Evolutionary conservation across 2,329 filamentous ascomycete species (phyloP).

Genomic region (Pezizomycotina sp.): DNA sequence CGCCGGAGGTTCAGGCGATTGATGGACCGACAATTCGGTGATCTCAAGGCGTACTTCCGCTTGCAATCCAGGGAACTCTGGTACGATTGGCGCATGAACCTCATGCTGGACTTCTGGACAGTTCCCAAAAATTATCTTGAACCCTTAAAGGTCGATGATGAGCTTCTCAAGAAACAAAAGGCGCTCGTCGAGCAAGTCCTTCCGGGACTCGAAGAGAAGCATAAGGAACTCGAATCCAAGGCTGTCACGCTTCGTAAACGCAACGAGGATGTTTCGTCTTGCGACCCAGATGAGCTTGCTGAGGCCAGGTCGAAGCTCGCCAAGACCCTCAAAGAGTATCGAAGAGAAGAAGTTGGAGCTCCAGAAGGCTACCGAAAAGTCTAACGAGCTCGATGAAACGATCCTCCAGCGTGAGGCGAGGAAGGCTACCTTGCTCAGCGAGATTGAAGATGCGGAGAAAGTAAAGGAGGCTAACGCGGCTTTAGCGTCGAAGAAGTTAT

Average conservation of each 20-base stretch:
- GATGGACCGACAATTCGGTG: slow-evolving; percentile 96
- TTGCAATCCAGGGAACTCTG: slow-evolving; percentile 88
- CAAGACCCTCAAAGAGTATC: slow-evolving; percentile 49
- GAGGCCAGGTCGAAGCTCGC: slow-evolving; percentile 54
- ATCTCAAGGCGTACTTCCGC: slow-evolving; percentile 83
- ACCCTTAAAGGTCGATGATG: slow-evolving; percentile 60
- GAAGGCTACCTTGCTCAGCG: slow-evolving; percentile 52
- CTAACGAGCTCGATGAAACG: slow-evolving; percentile 48
- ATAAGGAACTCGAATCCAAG: slow-evolving; percentile 46
- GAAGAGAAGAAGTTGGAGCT: slow-evolving; percentile 52
- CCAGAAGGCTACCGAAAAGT: slow-evolving; percentile 46
- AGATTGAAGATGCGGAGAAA: slow-evolving; percentile 69
- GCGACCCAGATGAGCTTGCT: slow-evolving; percentile 63
- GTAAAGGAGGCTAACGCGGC: slow-evolving; percentile 73
- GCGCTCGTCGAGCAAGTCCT: slow-evolving; percentile 49
- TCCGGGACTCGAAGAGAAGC: slow-evolving; percentile 45
- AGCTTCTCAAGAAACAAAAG: slow-evolving; percentile 50
- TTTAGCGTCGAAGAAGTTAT: slow-evolving; percentile 74
- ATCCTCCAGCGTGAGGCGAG: slow-evolving; percentile 47
- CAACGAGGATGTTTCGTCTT: slow-evolving; percentile 59
- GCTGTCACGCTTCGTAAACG: slow-evolving; percentile 50
- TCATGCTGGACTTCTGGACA: slow-evolving; percentile 65
- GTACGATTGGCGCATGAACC: slow-evolving; percentile 93
- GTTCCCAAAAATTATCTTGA: slow-evolving; percentile 59
- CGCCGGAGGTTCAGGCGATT: slow-evolving; percentile 64